Evolutionary conservation across 2,329 filamentous ascomycete genomes (phyloP), one percentile per base, ranked within the genome.

Genomic region (Rhynchosporium graminicola): DNA sequence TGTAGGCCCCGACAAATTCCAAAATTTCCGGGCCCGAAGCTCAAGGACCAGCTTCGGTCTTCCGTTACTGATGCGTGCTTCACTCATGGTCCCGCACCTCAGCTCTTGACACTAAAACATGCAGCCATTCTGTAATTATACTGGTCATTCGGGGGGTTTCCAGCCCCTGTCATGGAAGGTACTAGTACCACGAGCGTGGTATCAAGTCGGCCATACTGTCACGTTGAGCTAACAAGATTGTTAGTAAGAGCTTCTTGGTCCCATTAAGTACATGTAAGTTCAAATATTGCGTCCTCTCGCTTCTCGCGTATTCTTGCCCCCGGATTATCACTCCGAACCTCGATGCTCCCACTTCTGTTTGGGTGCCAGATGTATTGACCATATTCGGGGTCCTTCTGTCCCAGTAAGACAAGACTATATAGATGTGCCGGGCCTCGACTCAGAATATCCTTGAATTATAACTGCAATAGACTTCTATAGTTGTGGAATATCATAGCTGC

Each of bases 1-100:
- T 58, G 64, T 65, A 63, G 63, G 52, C 63, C 46, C 51, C 64
- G 65, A 65, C 62, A 65, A 59, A 62, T 59, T 59, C 55, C 3
- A 51, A 38, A 15, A 31, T 3, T 20, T 57, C 47, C 31, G 59
- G 57, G 43, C 43, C 33, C 31, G 40, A 31, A 26, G 50, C 46
- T 51, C 28, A 40, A 38, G 9, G 28, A 33, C 36, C 36, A 10
- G 28, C n/a, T 51, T 42, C 57, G 48, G 40, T 48, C 57, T 59
- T 50, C 29, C 36, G n/a, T 36, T 43, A 20, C 28, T 45, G 5
- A 7, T 48, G 20, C 9, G n/a, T 43, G 50, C 58, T 50, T 54
- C 52, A 47, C 9, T 48, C 15, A 31, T 13, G 4, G 36, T 36
- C 33, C 54, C 43, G 33, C 33, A 58, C 40, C 54, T 51, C n/a